Base-by-base conservation (phyloP, 768 basidiomycete species). In the Multifurca ochricompacta region DNA sequence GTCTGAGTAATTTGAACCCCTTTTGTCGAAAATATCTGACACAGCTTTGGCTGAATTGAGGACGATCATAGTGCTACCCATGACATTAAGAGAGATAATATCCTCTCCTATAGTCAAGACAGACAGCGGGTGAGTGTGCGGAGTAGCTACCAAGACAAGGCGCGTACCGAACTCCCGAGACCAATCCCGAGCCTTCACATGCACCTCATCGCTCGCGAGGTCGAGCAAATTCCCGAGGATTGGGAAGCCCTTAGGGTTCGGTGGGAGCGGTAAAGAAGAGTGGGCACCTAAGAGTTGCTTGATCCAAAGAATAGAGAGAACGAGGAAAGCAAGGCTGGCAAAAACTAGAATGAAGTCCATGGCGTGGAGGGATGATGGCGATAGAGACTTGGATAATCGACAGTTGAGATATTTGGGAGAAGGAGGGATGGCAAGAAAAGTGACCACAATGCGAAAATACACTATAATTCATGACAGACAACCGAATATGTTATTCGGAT, bases 181-280 rank as follows among this genome's bases (percentile, higher is more conserved):
- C 64, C 62, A 66, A 21, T 63, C 45, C 25, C 51, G 48, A 44
- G 58, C 54, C 11, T 58, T 63, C 30, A 61, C 48, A 36, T 58
- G 48, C 14, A 63, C 51, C 8, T 57, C 48, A n/a, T 42, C 48
- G 6, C 28, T 39, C 3, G 66, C 63, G n/a, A 66, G 53, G 28
- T 67, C 61, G 11, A 61, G 43, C 14, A 62, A 19, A 51, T 66
- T 66, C 21, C 65, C 65, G 2, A 67, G 28, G 30, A 67, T 45
- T 1, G 62, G 59, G 36, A 61, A 31, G 2, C 55, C 52, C 16
- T 58, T 53, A 8, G 66, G 66, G 3, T 54, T 59, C 21, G 65
- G 63, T 10, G 66, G 65, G 11, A 60, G 56, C 21, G 54, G 58
- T 13, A 30, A 32, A 18, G 48, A 31, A n/a, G 43, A 41, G 21